A percentile compares a stretch with the other conserved stretches of the same genome.
phyloP scores from a whole-genome alignment of 345 rosid genomes.

The Microcos paniculata region DNA sequence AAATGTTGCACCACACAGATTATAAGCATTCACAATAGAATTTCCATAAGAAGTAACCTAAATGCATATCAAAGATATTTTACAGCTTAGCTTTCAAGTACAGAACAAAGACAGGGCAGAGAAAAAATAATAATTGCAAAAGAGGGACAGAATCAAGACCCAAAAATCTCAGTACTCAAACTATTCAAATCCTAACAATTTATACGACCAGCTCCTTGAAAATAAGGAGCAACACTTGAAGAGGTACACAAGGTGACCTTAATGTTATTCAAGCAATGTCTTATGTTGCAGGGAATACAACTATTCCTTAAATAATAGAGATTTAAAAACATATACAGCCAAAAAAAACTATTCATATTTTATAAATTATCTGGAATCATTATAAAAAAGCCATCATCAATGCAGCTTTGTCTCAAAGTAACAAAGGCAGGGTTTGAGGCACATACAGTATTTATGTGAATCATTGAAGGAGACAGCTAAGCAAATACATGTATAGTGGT shows the following conservation, averaged over 20 bases:
- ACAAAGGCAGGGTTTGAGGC: not conserved
- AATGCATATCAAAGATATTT: not conserved
- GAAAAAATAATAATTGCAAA: not conserved
- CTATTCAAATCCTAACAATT: not conserved
- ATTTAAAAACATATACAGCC: not conserved
- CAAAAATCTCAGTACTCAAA: not conserved
- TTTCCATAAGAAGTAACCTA: not conserved
- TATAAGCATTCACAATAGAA: constrained; percentile 2
- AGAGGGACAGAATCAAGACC: not conserved
- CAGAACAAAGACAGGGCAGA: not conserved
- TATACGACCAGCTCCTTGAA: not conserved
- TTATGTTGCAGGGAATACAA: not conserved
- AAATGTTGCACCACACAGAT: not conserved
- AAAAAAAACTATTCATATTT: too few relatives aligned
- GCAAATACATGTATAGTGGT: not conserved
- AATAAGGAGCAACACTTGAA: not conserved
- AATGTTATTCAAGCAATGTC: not conserved
- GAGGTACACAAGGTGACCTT: not conserved
- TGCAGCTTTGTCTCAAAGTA: not conserved
- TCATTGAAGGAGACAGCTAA: constrained; percentile 7
- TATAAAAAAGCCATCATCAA: not conserved
- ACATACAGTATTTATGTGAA: not conserved
- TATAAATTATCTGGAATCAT: not conserved
- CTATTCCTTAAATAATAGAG: not conserved
- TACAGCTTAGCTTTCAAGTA: not conserved